These are phyloP conservation scores for Carpinus fangiana DNA, from an alignment of 306 rosid species.

Conservation along the genomic window DNA sequence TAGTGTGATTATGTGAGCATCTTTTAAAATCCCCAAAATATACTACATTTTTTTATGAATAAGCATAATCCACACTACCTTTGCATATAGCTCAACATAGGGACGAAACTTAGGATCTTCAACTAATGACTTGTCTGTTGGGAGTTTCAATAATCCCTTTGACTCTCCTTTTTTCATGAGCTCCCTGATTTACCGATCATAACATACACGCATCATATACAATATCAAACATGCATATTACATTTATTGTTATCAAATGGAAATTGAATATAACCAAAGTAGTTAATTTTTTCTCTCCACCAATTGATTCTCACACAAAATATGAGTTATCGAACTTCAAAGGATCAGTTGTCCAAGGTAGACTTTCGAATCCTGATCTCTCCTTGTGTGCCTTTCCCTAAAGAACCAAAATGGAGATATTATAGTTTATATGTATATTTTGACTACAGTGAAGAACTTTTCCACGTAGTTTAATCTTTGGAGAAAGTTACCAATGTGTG, in stretches of 20 bases:
- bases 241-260: no score
- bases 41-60: neutral
- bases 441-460: neutral
- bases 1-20: neutral
- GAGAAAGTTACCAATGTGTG: slow-evolving; percentile 72
- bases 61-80: slow-evolving; percentile 33
- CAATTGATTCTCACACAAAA: slow-evolving; percentile 56
- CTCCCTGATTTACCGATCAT: slow-evolving; percentile 44
- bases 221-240: neutral
- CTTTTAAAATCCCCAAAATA: neutral
- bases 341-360: slow-evolving; percentile 67
- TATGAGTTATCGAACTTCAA: slow-evolving; percentile 83
- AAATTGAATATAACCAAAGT: neutral
- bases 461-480: slow-evolving; percentile 5
- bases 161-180: slow-evolving; percentile 41
- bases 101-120: slow-evolving; percentile 48
- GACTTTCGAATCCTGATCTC: slow-evolving; percentile 78
- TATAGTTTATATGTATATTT: neutral
- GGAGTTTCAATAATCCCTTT: slow-evolving; percentile 56
- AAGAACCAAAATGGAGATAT: slow-evolving; percentile 14
- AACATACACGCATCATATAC: neutral
- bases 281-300: neutral
- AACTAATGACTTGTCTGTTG: slow-evolving; percentile 65
- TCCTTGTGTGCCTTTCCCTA: slow-evolving; percentile 80
- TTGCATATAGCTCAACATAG: slow-evolving; percentile 64